Evolutionary conservation across 345 rosid species (phyloP), one percentile per base, ranked within the genome.

Genomic region (Toxicodendron radicans): DNA sequence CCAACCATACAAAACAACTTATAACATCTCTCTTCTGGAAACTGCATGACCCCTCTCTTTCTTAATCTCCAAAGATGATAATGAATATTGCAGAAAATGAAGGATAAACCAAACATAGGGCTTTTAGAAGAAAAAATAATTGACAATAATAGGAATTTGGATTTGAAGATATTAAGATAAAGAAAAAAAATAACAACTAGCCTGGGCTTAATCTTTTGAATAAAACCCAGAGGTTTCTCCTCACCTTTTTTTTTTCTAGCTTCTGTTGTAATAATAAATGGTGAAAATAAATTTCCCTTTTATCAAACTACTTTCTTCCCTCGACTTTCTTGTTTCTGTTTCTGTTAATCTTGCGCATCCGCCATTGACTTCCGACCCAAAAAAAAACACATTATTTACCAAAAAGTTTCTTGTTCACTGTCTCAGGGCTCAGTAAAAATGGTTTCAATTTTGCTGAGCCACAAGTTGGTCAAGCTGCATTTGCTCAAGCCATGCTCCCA

Each of bases 381-480:
- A 58, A 70, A 68, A 75, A 79, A 45, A 38, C 66, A 70, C 74
- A 61, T 57, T 84, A 84, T 84, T 71, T 87, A 87, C 91, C 93
- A 85, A 83, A 84, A 83, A 58, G 80, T 76, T 77, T 71, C 75
- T 79, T 71, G 70, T 60, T 72, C 58, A 48, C 83, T 64, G 78
- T 79, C 84, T 85, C 83, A 63, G 33, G 76, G 56, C 61, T 61
- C 70, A n/a, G 72, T 21, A 70, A 73, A 70, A 79, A 68, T 68
- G 58, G 10, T 74, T 79, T 84, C 73, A 84, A 71, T 92, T 94
- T 83, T 88, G 97, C 91, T 92, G 97, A 81, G 97, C 94, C 81
- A 94, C 91, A 3, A 91, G 95, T 88, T 88, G 96, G 74, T 93
- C 98, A 68, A 91, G 89, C 82, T 93, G 87, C 90, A 89, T 90